Evolutionary conservation across 192 early-diverging fungal genomes (phyloP).

Genomic region (Dissophora globulifera): DNA sequence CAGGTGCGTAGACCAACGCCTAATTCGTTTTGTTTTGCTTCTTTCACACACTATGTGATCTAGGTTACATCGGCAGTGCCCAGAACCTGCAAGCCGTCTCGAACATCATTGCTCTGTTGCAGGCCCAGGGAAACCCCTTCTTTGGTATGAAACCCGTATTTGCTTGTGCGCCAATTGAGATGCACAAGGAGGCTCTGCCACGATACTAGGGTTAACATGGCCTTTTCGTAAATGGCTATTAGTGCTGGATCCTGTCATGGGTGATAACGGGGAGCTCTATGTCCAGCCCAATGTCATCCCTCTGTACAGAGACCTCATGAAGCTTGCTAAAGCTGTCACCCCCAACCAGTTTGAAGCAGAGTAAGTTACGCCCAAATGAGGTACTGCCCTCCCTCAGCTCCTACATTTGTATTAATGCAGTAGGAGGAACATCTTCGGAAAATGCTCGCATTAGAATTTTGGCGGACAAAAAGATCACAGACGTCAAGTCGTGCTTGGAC

Average conservation of each 20-base stretch:
- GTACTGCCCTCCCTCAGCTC: no score
- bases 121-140: slow-evolving; percentile 54
- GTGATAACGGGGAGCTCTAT: slow-evolving; percentile 87
- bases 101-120: slow-evolving; percentile 64
- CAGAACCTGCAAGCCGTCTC: slow-evolving; percentile 68
- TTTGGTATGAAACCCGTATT: no score
- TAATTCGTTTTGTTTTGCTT: no score
- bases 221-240: neutral
- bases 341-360: slow-evolving; percentile 95
- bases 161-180: no score
- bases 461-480: slow-evolving; percentile 62
- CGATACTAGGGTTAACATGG: no score
- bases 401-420: no score
- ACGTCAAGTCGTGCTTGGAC: slow-evolving; percentile 61
- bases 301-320: slow-evolving; percentile 77
- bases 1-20: no score
- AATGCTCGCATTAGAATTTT: slow-evolving; percentile 54
- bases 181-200: no score
- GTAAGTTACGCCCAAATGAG: no score
- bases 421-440: no score
- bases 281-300: slow-evolving; percentile 81
- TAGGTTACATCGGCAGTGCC: slow-evolving; percentile 86
- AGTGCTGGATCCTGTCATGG: slow-evolving; percentile 91
- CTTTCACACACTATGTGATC: no score
- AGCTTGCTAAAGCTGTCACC: slow-evolving; percentile 80